Evolutionary conservation across 768 basidiomycete genomes (phyloP).

Genomic region (Agaricus bisporus): DNA sequence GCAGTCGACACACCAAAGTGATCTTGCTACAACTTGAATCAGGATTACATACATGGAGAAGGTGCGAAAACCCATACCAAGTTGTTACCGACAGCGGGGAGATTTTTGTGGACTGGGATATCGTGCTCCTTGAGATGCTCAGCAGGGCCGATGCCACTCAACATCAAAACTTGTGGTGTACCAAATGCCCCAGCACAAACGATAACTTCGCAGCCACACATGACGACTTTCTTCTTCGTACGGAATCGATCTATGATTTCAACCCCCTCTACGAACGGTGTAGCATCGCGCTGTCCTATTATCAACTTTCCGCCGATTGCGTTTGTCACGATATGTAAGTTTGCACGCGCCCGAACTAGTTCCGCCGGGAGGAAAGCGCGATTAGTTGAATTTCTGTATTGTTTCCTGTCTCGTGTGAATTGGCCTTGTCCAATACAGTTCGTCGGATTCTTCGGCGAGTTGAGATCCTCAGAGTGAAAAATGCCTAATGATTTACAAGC

Average conservation of each 20-base stretch:
- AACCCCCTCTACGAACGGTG: slow-evolving; percentile 42
- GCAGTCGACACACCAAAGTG: slow-evolving; percentile 28
- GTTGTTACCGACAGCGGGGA: slow-evolving; percentile 71
- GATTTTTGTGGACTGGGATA: slow-evolving; percentile 55
- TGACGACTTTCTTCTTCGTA: slow-evolving; percentile 35
- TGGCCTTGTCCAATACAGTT: slow-evolving; percentile 2
- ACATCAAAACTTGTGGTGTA: slow-evolving; percentile 60
- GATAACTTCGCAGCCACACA: slow-evolving; percentile 53
- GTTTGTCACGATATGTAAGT: slow-evolving; percentile 53
- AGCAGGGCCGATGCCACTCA: slow-evolving; percentile 75
- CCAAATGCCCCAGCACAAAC: slow-evolving; percentile 41
- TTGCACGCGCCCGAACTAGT: slow-evolving; percentile 52
- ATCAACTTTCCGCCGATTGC: slow-evolving; percentile 53
- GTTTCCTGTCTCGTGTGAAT: slow-evolving; percentile 27
- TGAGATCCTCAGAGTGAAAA: slow-evolving; percentile 56
- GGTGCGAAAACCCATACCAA: slow-evolving; percentile 28
- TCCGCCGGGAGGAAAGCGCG: slow-evolving; percentile 60
- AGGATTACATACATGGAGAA: neutral
- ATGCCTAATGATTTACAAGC: slow-evolving; percentile 50
- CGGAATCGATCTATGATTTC: slow-evolving; percentile 40
- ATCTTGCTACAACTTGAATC: slow-evolving; percentile 24
- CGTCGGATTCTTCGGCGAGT: slow-evolving; percentile 43
- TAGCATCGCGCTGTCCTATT: slow-evolving; percentile 36
- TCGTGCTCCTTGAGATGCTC: slow-evolving; percentile 44
- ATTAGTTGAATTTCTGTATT: slow-evolving; percentile 56